These are phyloP conservation scores for Acanthamoeba rhysodes DNA, from an alignment of 208 protist genomes.

Conservation along the genomic window DNA sequence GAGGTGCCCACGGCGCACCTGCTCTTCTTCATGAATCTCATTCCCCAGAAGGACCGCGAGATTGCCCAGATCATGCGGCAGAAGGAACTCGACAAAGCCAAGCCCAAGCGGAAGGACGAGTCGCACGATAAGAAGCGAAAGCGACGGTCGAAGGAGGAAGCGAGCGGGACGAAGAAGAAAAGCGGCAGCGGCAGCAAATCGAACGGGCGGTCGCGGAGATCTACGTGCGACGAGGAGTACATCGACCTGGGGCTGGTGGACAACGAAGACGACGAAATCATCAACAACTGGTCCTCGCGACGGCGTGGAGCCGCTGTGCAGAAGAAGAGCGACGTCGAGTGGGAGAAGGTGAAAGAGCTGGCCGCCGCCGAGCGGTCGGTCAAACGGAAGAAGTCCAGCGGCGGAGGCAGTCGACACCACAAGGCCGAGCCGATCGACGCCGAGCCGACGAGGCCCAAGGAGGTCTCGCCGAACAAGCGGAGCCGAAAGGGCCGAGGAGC, in stretches of 20 bases:
- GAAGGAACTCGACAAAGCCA: not conserved
- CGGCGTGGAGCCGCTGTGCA: not conserved
- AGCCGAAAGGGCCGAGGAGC: not conserved
- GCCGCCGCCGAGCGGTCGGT: constrained; percentile 3
- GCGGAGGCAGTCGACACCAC: not conserved
- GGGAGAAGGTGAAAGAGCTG: constrained; percentile 46
- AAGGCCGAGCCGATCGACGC: not conserved
- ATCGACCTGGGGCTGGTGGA: constrained; percentile 16
- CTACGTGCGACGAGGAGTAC: constrained; percentile 12
- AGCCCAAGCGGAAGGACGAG: constrained; percentile 56
- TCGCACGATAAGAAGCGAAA: constrained; percentile 32
- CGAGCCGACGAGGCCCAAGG: not conserved
- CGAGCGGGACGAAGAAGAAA: not conserved
- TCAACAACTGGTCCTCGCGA: constrained; percentile 36
- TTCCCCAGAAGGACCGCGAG: constrained; percentile 63
- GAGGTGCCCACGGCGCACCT: constrained; percentile 53
- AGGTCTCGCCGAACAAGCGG: constrained; percentile 17
- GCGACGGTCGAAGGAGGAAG: not conserved
- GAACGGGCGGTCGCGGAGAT: not conserved
- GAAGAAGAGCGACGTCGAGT: constrained; percentile 63
- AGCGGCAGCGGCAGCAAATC: not conserved
- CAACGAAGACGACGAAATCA: constrained; percentile 45
- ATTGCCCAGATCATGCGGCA: constrained; percentile 52
- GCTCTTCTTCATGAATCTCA: constrained; percentile 67
- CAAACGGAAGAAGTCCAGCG: not conserved